These are phyloP conservation scores for Fusarium nelsonii DNA, from an alignment of 2,329 filamentous ascomycete genomes.

Conservation along the genomic window DNA sequence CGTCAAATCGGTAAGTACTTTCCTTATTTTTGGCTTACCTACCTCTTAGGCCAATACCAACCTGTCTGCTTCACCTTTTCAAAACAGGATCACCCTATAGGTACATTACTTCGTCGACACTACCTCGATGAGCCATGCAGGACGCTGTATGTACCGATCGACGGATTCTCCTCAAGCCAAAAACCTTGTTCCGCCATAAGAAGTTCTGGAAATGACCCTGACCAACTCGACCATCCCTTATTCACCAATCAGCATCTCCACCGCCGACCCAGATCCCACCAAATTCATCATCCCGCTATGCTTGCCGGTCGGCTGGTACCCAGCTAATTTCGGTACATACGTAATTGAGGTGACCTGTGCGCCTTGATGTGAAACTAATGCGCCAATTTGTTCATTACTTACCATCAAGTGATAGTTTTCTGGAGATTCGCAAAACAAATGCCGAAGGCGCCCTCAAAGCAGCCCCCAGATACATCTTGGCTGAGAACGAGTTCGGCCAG, in stretches of 20 bases:
- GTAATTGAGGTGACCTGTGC: conserved; percentile 29
- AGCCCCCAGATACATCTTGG: background rate
- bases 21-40: background rate
- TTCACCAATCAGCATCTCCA: conserved; percentile 33
- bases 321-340: conserved; percentile 38
- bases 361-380: conserved; percentile 26
- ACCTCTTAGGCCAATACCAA: background rate
- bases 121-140: conserved; percentile 30
- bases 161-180: conserved; percentile 45
- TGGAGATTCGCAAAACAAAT: conserved; percentile 18
- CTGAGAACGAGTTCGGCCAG: background rate
- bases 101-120: background rate
- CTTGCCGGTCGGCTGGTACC: conserved; percentile 40
- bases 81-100: background rate
- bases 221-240: conserved; percentile 20
- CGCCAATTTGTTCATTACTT: conserved; percentile 19
- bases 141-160: conserved; percentile 41
- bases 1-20: background rate
- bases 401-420: conserved; percentile 13
- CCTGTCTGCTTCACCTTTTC: background rate
- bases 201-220: conserved; percentile 46
- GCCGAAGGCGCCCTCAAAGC: conserved; percentile 14
- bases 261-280: conserved; percentile 18
- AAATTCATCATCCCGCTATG: conserved; percentile 40
- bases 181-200: conserved; percentile 43